Percentiles rank a stretch among this genome's conserved stretches.
These are phyloP conservation scores for Boechera stricta DNA, from an alignment of 345 rosid species.

Conservation along the genomic window DNA sequence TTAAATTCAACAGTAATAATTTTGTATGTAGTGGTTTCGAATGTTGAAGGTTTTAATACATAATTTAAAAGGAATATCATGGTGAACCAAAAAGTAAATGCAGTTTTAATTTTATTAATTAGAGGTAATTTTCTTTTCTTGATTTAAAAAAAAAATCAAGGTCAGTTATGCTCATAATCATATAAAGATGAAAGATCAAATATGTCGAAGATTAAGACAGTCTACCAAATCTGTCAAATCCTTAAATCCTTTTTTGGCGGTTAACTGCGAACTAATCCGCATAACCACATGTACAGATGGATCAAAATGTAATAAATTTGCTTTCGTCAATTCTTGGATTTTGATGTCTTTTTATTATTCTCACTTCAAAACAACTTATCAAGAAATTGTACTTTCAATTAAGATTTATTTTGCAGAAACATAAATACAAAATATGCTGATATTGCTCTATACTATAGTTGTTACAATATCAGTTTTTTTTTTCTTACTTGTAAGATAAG, in stretches of 20 bases:
- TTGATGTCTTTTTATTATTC: not conserved
- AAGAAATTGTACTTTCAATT: conserved; percentile 2
- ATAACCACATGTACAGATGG: not conserved
- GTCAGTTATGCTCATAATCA: not conserved
- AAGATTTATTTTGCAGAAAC: conserved; percentile 2
- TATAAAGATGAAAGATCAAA: not conserved
- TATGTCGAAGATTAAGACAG: conserved; percentile 1
- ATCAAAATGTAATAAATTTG: not conserved
- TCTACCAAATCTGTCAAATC: conserved; percentile 12
- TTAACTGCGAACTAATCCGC: not conserved
- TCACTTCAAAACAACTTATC: not conserved
- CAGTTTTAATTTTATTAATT: too few relatives aligned
- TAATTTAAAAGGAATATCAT: too few relatives aligned
- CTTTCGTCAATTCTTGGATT: not conserved
- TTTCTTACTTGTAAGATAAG: conserved; percentile 39
- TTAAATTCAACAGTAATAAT: not conserved
- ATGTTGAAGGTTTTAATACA: too few relatives aligned
- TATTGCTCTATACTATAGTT: conserved; percentile 23
- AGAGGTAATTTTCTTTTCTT: too few relatives aligned
- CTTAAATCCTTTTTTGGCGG: not conserved
- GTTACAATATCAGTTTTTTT: conserved; percentile 17
- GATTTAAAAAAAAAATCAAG: not conserved
- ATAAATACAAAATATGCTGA: conserved; percentile 11
- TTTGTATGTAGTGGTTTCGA: too few relatives aligned
- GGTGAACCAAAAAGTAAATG: too few relatives aligned